These are phyloP conservation scores for Plenodomus biglobosus DNA, from an alignment of 2,329 filamentous ascomycete genomes.

Conservation along the genomic window DNA sequence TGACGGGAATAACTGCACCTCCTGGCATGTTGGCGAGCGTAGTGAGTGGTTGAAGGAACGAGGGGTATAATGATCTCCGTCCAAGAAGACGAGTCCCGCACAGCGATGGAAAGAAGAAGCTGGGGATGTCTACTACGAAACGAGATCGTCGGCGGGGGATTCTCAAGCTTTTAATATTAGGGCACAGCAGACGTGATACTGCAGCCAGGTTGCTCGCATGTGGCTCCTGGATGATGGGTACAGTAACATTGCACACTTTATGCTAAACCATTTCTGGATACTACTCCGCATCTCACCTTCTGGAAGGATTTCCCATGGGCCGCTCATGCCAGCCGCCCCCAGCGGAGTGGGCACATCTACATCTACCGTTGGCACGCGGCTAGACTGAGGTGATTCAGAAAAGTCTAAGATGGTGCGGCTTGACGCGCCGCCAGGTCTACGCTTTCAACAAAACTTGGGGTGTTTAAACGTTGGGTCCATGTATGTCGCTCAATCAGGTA, in stretches of 20 bases:
- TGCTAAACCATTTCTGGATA: slow-evolving; percentile 28
- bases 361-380: slow-evolving; percentile 13
- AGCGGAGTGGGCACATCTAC: slow-evolving; percentile 8
- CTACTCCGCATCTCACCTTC: slow-evolving; percentile 38
- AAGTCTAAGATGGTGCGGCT: not conserved
- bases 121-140: slow-evolving; percentile 26
- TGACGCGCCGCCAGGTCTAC: slow-evolving; percentile 1
- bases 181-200: slow-evolving; percentile 32
- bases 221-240: slow-evolving; percentile 36
- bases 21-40: slow-evolving; percentile 39
- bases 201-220: slow-evolving; percentile 27
- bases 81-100: slow-evolving; percentile 24
- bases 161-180: slow-evolving; percentile 36
- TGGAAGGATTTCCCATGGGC: slow-evolving; percentile 34
- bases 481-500: slow-evolving; percentile 21
- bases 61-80: slow-evolving; percentile 15
- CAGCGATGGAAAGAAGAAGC: slow-evolving; percentile 23
- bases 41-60: slow-evolving; percentile 9
- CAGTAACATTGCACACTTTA: slow-evolving; percentile 37
- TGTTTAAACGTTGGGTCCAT: slow-evolving; percentile 9
- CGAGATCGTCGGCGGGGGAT: slow-evolving; percentile 17
- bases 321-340: slow-evolving; percentile 10
- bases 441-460: slow-evolving; percentile 4
- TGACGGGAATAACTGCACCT: slow-evolving; percentile 39
- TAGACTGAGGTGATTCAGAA: slow-evolving; percentile 11